Base-by-base conservation (phyloP, 225 moss, liverwort and hornwort genomes). In the Takakia lepidozioides region DNA sequence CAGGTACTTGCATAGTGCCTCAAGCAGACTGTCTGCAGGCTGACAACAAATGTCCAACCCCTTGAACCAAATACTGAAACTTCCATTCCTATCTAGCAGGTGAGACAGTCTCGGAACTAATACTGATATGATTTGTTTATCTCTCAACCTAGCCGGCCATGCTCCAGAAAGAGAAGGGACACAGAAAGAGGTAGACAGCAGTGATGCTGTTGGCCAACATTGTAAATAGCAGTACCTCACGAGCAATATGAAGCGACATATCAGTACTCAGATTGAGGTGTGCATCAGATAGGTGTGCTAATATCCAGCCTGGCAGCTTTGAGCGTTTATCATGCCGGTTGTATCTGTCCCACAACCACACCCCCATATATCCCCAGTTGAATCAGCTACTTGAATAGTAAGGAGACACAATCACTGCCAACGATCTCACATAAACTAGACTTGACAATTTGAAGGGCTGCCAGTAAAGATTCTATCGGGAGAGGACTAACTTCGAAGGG, bases 241-340 rank as follows among this genome's bases (percentile, higher is more conserved):
- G 84, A 19, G 91, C 95, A 46, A 98, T 91, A 49, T 98, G 87
- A 4, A 98, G 69, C 54, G 95, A 91, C 95, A 98, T 98, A 54
- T 98, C 95, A 29, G 95, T 98, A 51, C 95, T 98, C 44, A 98
- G 71, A 64, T 98, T 98, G 55, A 98, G 74, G 69, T 98, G 95
- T 34, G 95, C 82, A 59, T 98, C 95, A 66, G 87, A 82, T 48
- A 98, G 73, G 48, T 98, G 84, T 51, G 95, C 87, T 52, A 91
- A 69, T 62, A 98, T 98, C 95, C 95, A 98, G 40, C 80, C 84
- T 36, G 95, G 95, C 46, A 98, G 80, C 70, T 98, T 98, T 37
- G 95, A 98, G 47, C 95, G 84, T 67, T 98, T 98, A 52, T 98
- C 95, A 70, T 91, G 95, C 27, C 95, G 90, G 60, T 98, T 91